These are phyloP conservation scores for Epithemia pelagica DNA, from an alignment of 108 stramenopile genomes.

Conservation along the genomic window DNA sequence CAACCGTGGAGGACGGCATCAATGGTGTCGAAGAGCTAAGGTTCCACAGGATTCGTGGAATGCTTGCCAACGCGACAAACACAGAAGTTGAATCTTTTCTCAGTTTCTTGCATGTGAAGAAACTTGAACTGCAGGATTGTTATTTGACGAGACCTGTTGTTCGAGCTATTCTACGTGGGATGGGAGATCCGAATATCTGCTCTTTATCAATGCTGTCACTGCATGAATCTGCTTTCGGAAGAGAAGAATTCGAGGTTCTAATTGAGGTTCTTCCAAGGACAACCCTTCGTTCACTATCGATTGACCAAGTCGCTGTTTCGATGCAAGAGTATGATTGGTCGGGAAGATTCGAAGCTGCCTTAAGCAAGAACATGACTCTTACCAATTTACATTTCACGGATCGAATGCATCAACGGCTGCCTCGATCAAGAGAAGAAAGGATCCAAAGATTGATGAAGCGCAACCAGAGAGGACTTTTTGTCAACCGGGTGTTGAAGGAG, in stretches of 20 bases:
- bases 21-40: not conserved
- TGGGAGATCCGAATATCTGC: not conserved
- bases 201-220: not conserved
- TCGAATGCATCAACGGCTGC: not conserved
- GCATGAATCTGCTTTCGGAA: not conserved
- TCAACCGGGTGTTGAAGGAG: not conserved
- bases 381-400: not conserved
- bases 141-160: not conserved
- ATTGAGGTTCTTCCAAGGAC: not conserved
- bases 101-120: not conserved
- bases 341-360: not conserved
- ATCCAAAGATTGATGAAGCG: not conserved
- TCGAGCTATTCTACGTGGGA: not conserved
- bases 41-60: not conserved
- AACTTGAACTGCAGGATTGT: not conserved
- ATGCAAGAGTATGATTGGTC: not conserved
- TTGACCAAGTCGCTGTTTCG: not conserved
- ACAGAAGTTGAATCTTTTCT: not conserved
- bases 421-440: not conserved
- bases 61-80: not conserved
- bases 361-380: not conserved
- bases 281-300: not conserved
- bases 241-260: not conserved
- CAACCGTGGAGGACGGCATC: not conserved
- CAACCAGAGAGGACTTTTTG: not conserved